phyloP scores from a whole-genome alignment of 2,329 filamentous ascomycete species.

The Sporothrix globosa region DNA sequence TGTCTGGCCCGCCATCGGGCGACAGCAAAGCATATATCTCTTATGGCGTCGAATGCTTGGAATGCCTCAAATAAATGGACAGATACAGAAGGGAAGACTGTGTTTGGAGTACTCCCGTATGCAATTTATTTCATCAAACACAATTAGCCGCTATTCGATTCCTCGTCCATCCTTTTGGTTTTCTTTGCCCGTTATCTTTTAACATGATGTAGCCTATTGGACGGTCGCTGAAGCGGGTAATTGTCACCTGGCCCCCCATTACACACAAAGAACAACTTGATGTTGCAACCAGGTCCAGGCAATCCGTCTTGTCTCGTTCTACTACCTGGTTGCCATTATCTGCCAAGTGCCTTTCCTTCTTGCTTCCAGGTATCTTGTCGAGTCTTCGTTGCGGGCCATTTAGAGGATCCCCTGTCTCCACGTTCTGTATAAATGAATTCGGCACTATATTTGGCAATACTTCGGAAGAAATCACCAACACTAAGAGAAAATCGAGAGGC shows the following conservation, averaged over 20 bases:
- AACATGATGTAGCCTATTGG: not conserved
- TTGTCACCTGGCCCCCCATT: not conserved
- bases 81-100: not conserved
- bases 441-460: not conserved
- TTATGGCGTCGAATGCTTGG: not conserved
- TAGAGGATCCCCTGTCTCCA: not conserved
- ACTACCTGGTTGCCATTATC: not conserved
- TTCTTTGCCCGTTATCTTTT: not conserved
- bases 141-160: not conserved
- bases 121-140: not conserved
- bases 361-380: not conserved
- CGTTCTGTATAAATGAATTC: conserved; percentile 8
- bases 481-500: not conserved
- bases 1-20: not conserved
- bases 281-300: not conserved
- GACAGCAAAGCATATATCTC: not conserved
- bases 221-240: not conserved
- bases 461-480: not conserved
- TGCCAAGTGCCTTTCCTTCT: not conserved
- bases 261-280: not conserved
- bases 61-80: not conserved
- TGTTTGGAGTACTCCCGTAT: not conserved
- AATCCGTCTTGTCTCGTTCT: not conserved
- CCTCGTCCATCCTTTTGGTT: not conserved
- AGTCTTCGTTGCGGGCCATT: not conserved